phyloP scores from a whole-genome alignment of 495 filamentous ascomycete genomes.

The Aspergillus ostianus region DNA sequence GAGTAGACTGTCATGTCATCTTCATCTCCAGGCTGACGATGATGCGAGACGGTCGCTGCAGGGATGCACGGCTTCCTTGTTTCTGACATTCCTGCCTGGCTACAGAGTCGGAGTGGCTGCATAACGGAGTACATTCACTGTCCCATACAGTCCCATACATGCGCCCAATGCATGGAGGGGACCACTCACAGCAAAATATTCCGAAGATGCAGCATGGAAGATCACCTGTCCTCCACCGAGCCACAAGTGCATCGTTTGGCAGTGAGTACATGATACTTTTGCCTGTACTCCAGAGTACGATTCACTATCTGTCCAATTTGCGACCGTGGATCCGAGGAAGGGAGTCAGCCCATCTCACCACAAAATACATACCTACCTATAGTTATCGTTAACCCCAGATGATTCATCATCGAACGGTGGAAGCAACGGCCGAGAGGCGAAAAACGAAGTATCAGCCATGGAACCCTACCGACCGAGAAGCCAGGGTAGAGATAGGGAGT shows the following conservation, averaged over 20 bases:
- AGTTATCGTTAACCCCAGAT: too few relatives aligned
- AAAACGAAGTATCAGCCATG: too few relatives aligned
- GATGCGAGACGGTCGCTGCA: not conserved
- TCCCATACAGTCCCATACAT: not conserved
- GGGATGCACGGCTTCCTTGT: conserved; percentile 9
- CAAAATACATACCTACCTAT: too few relatives aligned
- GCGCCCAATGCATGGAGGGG: not conserved
- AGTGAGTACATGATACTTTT: not conserved
- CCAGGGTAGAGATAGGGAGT: too few relatives aligned
- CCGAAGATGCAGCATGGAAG: conserved; percentile 12
- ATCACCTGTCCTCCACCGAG: conserved; percentile 11
- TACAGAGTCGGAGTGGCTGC: not conserved
- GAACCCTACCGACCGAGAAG: too few relatives aligned
- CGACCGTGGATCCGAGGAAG: not conserved
- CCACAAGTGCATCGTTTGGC: conserved; percentile 1
- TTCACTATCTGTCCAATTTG: not conserved
- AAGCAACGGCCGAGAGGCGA: too few relatives aligned
- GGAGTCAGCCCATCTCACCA: not conserved
- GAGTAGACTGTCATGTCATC: not conserved
- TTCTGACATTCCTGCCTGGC: conserved; percentile 7
- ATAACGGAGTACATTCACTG: not conserved
- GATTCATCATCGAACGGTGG: not conserved
- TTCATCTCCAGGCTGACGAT: not conserved
- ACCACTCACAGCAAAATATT: conserved; percentile 6
- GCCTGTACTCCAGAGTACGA: not conserved